Evolutionary conservation across 805 yeast genomes (phyloP).

Genomic region (Monosporozyma yasuniensis): DNA sequence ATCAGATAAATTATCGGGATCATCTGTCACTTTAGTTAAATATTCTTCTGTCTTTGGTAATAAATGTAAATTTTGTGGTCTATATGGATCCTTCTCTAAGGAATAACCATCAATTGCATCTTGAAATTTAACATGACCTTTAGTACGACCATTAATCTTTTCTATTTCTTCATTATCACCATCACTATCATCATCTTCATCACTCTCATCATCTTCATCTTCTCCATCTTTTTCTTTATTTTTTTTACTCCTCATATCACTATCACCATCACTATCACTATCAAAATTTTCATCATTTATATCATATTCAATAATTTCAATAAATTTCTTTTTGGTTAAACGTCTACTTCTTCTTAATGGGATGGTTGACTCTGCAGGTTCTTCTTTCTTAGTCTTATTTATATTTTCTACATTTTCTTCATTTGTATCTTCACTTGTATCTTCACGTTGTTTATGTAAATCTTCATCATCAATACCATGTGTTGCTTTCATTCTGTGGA

Average conservation of each 20-base stretch:
- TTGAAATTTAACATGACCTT: slow-evolving; percentile 15
- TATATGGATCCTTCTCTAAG: slow-evolving; percentile 35
- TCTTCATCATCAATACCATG: slow-evolving; percentile 28
- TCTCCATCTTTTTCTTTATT: slow-evolving; percentile 5
- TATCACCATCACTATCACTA: slow-evolving; percentile 2
- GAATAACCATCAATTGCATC: slow-evolving; percentile 29
- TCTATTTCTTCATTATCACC: slow-evolving; percentile 12
- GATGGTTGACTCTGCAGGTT: not conserved
- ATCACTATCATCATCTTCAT: slow-evolving; percentile 1
- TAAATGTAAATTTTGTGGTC: slow-evolving; percentile 46
- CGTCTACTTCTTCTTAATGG: slow-evolving; percentile 4
- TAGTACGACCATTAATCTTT: not conserved
- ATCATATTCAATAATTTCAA: slow-evolving; percentile 5
- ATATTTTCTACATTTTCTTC: slow-evolving; percentile 14
- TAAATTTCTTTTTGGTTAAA: slow-evolving; percentile 4
- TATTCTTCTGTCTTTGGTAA: slow-evolving; percentile 53
- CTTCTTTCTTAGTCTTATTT: not conserved
- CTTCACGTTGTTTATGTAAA: slow-evolving; percentile 15
- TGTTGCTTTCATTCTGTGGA: slow-evolving; percentile 22
- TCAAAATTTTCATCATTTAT: slow-evolving; percentile 3
- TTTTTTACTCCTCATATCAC: slow-evolving; percentile 6
- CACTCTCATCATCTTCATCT: slow-evolving; percentile 5
- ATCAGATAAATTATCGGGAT: slow-evolving; percentile 57
- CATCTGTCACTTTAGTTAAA: slow-evolving; percentile 46
- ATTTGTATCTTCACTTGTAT: slow-evolving; percentile 7